Conservation (phyloP, 805 yeast species). For the Helenozyma baotianmanensis region DNA sequence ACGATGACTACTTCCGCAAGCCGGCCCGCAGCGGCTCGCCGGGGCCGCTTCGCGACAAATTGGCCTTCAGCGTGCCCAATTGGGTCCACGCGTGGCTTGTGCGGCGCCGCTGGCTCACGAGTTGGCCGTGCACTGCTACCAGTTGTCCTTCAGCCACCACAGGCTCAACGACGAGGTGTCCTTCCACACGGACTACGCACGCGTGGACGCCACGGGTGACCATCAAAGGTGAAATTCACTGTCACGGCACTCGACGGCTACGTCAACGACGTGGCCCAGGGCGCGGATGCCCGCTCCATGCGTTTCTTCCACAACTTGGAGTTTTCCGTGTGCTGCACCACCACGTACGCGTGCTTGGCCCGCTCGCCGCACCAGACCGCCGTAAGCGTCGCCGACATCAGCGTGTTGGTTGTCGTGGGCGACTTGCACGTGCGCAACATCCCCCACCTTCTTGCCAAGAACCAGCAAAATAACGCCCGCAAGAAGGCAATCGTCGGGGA, state of each 20-base stretch:
- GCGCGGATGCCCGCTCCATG: constrained; percentile 1
- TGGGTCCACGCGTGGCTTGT: constrained; percentile 5
- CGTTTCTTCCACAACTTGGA: constrained; percentile 13
- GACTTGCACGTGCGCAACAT: constrained; percentile 9
- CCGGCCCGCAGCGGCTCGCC: not conserved
- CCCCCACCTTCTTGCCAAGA: constrained; percentile 4
- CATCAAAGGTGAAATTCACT: constrained; percentile 1
- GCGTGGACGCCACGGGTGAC: constrained; percentile 8
- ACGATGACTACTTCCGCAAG: not conserved
- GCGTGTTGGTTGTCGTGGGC: constrained; percentile 4
- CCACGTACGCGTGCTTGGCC: constrained; percentile 4
- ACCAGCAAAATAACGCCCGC: too few species aligned
- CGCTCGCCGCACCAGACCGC: not conserved
- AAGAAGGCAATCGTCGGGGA: too few species aligned
- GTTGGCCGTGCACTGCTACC: constrained; percentile 10
- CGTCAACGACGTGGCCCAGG: constrained; percentile 3
- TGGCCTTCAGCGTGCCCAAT: constrained; percentile 4
- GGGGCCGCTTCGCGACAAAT: not conserved
- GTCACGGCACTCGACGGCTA: constrained; percentile 11
- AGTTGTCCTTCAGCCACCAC: constrained; percentile 11
- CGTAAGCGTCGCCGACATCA: constrained; percentile 6
- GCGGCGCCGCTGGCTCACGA: constrained; percentile 12
- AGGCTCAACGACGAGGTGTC: constrained; percentile 7
- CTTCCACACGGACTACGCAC: constrained; percentile 12
- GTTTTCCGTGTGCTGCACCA: constrained; percentile 4